A percentile compares a stretch with the other conserved stretches of the same genome.
Conservation (phyloP, 2,329 filamentous ascomycete genomes). For the Coniella vitis region DNA sequence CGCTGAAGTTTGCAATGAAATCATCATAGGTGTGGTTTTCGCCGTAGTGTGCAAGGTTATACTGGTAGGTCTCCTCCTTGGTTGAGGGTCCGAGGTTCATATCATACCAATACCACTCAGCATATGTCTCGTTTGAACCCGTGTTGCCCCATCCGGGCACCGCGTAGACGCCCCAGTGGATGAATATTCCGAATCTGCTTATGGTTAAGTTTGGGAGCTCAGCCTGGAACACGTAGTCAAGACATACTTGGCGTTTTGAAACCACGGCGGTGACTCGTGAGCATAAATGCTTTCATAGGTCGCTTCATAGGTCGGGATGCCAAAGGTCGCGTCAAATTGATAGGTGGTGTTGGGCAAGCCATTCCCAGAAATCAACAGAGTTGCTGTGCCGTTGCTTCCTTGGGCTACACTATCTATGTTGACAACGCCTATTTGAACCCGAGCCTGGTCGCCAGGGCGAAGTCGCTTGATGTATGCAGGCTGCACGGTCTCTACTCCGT, state of each 20-base stretch:
- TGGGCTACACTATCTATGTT: constrained; percentile 5
- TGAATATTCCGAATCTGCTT: constrained; percentile 46
- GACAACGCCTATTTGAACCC: constrained; percentile 12
- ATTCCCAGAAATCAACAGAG: constrained; percentile 6
- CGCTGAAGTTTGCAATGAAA: constrained; percentile 28
- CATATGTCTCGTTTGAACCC: constrained; percentile 32
- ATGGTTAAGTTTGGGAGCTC: neutral
- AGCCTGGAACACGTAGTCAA: neutral
- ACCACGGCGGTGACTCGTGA: constrained; percentile 45
- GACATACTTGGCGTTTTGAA: constrained; percentile 38
- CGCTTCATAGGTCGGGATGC: constrained; percentile 13
- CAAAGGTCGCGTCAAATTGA: constrained; percentile 13
- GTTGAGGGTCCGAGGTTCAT: constrained; percentile 14
- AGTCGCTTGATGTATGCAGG: constrained; percentile 13
- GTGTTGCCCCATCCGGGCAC: constrained; percentile 50
- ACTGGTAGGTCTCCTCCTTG: constrained; percentile 17
- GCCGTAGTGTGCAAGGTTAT: constrained; percentile 17
- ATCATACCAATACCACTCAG: constrained; percentile 26
- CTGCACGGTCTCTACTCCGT: constrained; percentile 9
- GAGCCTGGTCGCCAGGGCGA: constrained; percentile 13
- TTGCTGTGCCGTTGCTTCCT: constrained; percentile 9
- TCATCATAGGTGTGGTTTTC: constrained; percentile 20
- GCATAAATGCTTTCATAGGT: constrained; percentile 26
- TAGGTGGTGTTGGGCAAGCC: constrained; percentile 4
- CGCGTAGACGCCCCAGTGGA: constrained; percentile 52